Conservation (phyloP, 2,329 filamentous ascomycete genomes). For the Ceratocystis diversiconidia region DNA sequence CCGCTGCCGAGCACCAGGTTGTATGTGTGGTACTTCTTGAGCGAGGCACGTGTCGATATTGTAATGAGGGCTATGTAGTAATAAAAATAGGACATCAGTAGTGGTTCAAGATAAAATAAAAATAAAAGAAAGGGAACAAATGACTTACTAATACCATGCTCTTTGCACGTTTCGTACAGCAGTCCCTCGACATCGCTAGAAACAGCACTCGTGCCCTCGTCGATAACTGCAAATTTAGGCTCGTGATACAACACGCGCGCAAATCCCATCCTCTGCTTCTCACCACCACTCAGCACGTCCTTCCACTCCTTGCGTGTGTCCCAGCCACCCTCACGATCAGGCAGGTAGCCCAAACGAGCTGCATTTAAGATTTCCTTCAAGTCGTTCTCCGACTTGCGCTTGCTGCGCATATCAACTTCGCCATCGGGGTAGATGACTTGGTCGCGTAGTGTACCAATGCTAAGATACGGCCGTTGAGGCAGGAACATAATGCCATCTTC, state of each 20-base stretch:
- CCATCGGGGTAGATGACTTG: slow-evolving; percentile 97
- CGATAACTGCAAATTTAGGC: slow-evolving; percentile 83
- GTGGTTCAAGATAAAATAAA: not conserved
- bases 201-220: slow-evolving; percentile 90
- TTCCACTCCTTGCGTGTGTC: slow-evolving; percentile 97
- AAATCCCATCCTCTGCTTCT: slow-evolving; percentile 92
- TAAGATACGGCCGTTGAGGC: slow-evolving; percentile 83
- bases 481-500: slow-evolving; percentile 97
- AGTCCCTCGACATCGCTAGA: slow-evolving; percentile 88
- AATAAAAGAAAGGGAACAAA: not conserved
- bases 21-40: slow-evolving; percentile 92
- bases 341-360: slow-evolving; percentile 75
- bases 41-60: slow-evolving; percentile 80
- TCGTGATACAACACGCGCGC: slow-evolving; percentile 88
- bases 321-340: slow-evolving; percentile 87
- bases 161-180: slow-evolving; percentile 84
- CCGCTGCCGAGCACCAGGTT: slow-evolving; percentile 76
- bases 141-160: slow-evolving; percentile 74
- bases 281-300: slow-evolving; percentile 88
- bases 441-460: slow-evolving; percentile 80
- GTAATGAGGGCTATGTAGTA: slow-evolving; percentile 63
- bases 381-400: slow-evolving; percentile 59
- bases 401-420: slow-evolving; percentile 81
- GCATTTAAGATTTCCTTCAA: slow-evolving; percentile 67
- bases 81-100: slow-evolving; percentile 19